Conservation (phyloP, 2,329 filamentous ascomycete species). For the Pseudocercospora eumusae region DNA sequence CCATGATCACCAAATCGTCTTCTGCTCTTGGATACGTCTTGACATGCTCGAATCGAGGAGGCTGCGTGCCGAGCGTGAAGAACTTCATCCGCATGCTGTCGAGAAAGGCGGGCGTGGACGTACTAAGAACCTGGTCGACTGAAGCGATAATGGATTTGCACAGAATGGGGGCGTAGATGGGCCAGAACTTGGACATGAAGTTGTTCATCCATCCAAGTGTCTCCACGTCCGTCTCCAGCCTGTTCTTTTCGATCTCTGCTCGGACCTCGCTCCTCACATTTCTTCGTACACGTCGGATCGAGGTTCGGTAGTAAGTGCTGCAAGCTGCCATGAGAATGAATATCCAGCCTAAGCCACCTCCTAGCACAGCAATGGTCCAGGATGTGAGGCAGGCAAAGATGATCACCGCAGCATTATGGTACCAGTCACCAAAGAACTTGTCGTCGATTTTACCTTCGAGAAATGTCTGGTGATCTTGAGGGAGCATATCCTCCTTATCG, state of each 20-base stretch:
- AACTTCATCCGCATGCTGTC: constrained; percentile 92
- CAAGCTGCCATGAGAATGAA: constrained; percentile 90
- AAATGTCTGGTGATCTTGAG: constrained; percentile 81
- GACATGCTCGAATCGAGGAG: constrained; percentile 93
- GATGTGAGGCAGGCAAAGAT: constrained; percentile 87
- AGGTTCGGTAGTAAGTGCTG: constrained; percentile 95
- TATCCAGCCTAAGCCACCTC: constrained; percentile 90
- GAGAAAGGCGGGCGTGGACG: constrained; percentile 85
- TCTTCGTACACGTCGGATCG: constrained; percentile 84
- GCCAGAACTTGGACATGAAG: constrained; percentile 98
- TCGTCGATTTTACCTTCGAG: constrained; percentile 82
- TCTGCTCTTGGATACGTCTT: constrained; percentile 97
- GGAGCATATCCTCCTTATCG: constrained; percentile 54
- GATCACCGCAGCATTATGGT: constrained; percentile 94
- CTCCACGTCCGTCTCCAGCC: constrained; percentile 85
- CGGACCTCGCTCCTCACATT: constrained; percentile 95
- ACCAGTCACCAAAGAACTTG: constrained; percentile 96
- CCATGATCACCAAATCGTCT: constrained; percentile 95
- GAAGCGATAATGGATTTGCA: constrained; percentile 89
- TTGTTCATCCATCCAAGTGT: constrained; percentile 99
- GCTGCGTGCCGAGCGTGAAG: constrained; percentile 92
- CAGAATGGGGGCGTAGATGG: constrained; percentile 93
- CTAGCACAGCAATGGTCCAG: constrained; percentile 85
- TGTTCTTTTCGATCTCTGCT: constrained; percentile 83
- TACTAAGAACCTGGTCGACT: constrained; percentile 93